Evolutionary conservation across 306 rosid species (phyloP).

Genomic region (Pterocarpus macrocarpus): DNA sequence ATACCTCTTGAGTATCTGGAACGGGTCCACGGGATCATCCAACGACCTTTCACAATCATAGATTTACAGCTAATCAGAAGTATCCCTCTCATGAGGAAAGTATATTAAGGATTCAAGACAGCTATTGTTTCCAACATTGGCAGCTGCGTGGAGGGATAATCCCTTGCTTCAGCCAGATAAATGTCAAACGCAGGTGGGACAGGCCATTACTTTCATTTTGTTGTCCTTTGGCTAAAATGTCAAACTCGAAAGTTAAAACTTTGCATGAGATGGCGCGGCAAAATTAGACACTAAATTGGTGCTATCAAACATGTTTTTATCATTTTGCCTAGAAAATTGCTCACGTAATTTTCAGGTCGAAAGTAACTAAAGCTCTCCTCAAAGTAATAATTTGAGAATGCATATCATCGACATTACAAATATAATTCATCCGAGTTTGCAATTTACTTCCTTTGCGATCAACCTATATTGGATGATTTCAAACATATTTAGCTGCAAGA

Average conservation of each 20-base stretch:
- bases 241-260: not conserved
- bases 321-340: not conserved
- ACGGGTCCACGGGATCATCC: conserved; percentile 50
- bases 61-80: conserved; percentile 38
- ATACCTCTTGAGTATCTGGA: conserved; percentile 19
- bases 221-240: conserved; percentile 12
- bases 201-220: conserved; percentile 14
- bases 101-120: conserved; percentile 24
- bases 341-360: not conserved
- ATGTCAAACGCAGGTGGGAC: conserved; percentile 39
- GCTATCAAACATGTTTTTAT: not conserved
- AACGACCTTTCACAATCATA: conserved; percentile 13
- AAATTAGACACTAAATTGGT: conserved; percentile 20
- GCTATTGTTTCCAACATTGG: conserved; percentile 21
- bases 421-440: not conserved
- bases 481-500: not conserved
- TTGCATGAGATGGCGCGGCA: conserved; percentile 31
- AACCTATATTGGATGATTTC: too few species aligned
- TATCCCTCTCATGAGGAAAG: conserved; percentile 1
- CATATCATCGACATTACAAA: too few species aligned
- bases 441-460: too few species aligned
- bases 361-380: not conserved
- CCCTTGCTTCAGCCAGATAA: not conserved
- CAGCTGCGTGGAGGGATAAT: conserved; percentile 23
- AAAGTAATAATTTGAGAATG: too few species aligned